Base-by-base conservation (phyloP, 2,329 filamentous ascomycete genomes). In the Aspergillus tubingensis region DNA sequence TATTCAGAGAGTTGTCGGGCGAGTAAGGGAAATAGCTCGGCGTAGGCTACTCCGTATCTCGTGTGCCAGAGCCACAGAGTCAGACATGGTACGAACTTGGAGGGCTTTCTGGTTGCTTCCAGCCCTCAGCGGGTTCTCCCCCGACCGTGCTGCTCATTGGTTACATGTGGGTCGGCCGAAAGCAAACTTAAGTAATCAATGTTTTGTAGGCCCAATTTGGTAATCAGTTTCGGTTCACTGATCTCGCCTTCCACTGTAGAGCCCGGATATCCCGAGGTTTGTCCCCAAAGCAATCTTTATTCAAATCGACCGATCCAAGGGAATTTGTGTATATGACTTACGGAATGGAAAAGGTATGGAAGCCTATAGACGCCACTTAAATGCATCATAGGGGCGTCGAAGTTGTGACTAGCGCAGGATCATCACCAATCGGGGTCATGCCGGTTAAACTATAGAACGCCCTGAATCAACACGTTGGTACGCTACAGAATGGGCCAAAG, bases 51-150 rank as follows among this genome's bases (percentile, higher is more conserved):
- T 19, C 39, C 39, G 39, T 43, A 5, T 19, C n/a, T 19, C 39
- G 3, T 17, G 39, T 19, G 39, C n/a, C 39, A 17, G n/a, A n/a
- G 39, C 39, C 39, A 43, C 17, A 8, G 8, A 43, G n/a, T 43
- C 32, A 36, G 10, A 36, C 32, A 36, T 36, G 32, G 32, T 36
- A 36, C 32, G 11, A 36, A 36, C 32, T 13, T 13, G 32, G 32
- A 36, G 32, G 32, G 2, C 32, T 5, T 64, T 64, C 60, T 64
- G 52, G 60, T 56, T 32, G 48, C 50, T 64, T 60, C 62, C 54
- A 23, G 8, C 23, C 38, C 19, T 32, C 4, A 8, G 23, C 23
- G 17, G 7, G 19, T 3, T 17, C 39, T 19, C 41, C 5, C 19
- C 19, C 21, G 19, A 13, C 10, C 41, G 19, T 44, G 41, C 41